Evolutionary conservation across 1,139 yeast genomes (phyloP).

Genomic region (Kluyveromyces marxianus): DNA sequence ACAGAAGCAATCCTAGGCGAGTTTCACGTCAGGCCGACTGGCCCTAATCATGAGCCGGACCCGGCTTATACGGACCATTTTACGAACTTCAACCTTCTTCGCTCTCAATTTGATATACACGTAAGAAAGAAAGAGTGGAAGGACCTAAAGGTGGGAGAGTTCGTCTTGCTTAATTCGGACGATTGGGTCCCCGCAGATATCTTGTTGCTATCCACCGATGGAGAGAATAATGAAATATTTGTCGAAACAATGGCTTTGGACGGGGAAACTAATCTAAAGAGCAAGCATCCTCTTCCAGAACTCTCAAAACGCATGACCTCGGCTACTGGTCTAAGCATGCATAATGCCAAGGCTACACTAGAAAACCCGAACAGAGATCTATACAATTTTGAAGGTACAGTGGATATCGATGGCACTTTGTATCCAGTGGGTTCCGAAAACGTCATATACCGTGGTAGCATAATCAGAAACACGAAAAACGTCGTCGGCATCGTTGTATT

Average conservation of each 20-base stretch:
- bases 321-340: slow-evolving; percentile 44
- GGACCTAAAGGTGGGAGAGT: slow-evolving; percentile 75
- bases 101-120: slow-evolving; percentile 24
- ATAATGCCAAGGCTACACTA: slow-evolving; percentile 49
- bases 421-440: slow-evolving; percentile 74
- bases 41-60: background rate
- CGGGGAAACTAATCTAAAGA: slow-evolving; percentile 90
- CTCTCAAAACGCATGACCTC: slow-evolving; percentile 43
- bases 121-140: slow-evolving; percentile 51
- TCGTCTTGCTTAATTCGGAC: slow-evolving; percentile 62
- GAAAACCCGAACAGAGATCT: slow-evolving; percentile 91
- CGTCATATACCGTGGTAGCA: slow-evolving; percentile 80
- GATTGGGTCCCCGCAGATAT: slow-evolving; percentile 95
- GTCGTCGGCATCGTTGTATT: slow-evolving; percentile 77
- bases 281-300: slow-evolving; percentile 60
- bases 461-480: slow-evolving; percentile 71
- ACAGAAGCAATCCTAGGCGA: slow-evolving; percentile 2
- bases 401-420: slow-evolving; percentile 22
- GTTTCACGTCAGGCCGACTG: background rate
- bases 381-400: slow-evolving; percentile 84
- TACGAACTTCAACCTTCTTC: slow-evolving; percentile 23
- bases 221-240: slow-evolving; percentile 64
- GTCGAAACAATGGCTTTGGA: slow-evolving; percentile 96
- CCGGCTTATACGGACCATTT: slow-evolving; percentile 11
- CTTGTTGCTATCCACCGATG: slow-evolving; percentile 57